These are phyloP conservation scores for Aspergillus uvarum DNA, from an alignment of 2,329 filamentous ascomycete genomes.

Conservation along the genomic window DNA sequence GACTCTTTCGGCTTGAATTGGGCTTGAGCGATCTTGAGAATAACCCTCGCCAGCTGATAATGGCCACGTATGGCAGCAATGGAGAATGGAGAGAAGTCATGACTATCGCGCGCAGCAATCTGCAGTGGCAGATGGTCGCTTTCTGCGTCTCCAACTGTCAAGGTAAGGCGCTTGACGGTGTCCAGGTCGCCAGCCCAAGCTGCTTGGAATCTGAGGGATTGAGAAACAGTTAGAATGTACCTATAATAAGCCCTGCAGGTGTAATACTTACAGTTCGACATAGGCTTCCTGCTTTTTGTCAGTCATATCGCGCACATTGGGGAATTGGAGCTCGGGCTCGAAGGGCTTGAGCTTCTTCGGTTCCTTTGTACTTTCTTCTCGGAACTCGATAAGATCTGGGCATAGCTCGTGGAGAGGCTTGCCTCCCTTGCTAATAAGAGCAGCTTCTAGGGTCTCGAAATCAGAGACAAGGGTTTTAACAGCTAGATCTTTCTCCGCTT, in stretches of 20 bases:
- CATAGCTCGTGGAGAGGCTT: constrained; percentile 67
- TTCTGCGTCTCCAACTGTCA: constrained; percentile 41
- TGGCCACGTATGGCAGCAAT: constrained; percentile 68
- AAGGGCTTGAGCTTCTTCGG: constrained; percentile 42
- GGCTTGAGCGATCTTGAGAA: constrained; percentile 70
- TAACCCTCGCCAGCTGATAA: constrained; percentile 59
- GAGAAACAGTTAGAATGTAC: constrained; percentile 31
- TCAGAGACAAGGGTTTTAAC: constrained; percentile 53
- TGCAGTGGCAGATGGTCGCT: constrained; percentile 60
- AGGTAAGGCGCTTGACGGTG: constrained; percentile 50
- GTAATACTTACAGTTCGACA: constrained; percentile 56
- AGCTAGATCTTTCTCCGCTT: constrained; percentile 56
- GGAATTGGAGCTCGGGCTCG: constrained; percentile 54
- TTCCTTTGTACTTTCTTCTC: background rate
- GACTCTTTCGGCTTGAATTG: constrained; percentile 33
- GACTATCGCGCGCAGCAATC: constrained; percentile 58
- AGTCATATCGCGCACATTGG: constrained; percentile 47
- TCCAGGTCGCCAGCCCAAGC: constrained; percentile 69
- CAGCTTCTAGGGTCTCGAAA: constrained; percentile 56
- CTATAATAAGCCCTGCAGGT: background rate
- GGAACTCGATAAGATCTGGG: constrained; percentile 45
- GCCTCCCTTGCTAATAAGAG: constrained; percentile 58
- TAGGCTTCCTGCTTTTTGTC: constrained; percentile 60
- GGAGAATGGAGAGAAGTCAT: constrained; percentile 61
- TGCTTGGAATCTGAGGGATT: constrained; percentile 58